phyloP scores from a whole-genome alignment of 768 basidiomycete species.

The Boletus insuetus region DNA sequence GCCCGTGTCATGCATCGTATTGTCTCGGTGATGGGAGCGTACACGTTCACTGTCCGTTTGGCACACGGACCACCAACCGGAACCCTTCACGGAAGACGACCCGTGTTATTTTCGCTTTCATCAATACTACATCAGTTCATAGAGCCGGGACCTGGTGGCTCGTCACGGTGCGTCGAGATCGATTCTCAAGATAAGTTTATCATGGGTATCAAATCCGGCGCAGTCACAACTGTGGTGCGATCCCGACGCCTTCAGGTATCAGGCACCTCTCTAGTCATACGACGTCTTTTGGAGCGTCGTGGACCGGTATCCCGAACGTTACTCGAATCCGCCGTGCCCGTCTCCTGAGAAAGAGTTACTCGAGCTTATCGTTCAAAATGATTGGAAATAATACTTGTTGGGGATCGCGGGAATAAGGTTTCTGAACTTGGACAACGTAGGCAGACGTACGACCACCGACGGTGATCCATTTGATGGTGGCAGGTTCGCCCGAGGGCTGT shows the following conservation, averaged over 20 bases:
- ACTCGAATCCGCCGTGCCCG: neutral
- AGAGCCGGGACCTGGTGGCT: too few species aligned
- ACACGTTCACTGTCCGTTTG: too few species aligned
- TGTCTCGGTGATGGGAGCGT: too few species aligned
- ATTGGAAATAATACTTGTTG: neutral
- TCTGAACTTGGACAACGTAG: slow-evolving; percentile 62
- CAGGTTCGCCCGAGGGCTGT: slow-evolving; percentile 67
- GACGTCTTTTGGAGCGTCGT: slow-evolving; percentile 11
- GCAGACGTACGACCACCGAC: slow-evolving; percentile 80
- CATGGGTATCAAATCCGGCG: neutral
- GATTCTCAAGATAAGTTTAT: neutral
- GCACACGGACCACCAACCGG: too few species aligned
- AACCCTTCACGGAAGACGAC: too few species aligned
- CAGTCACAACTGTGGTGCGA: too few species aligned
- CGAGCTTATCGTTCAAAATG: neutral
- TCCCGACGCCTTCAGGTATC: too few species aligned
- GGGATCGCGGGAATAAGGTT: slow-evolving; percentile 10
- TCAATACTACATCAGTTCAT: too few species aligned
- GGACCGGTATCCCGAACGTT: neutral
- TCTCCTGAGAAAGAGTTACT: slow-evolving; percentile 2
- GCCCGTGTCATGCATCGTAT: too few species aligned
- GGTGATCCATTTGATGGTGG: slow-evolving; percentile 70
- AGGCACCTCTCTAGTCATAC: neutral
- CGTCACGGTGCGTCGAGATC: neutral
- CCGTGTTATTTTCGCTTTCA: too few species aligned